Evolutionary conservation across 495 filamentous ascomycete species (phyloP), one percentile per base, ranked within the genome.

Genomic region (Hamigera avellanea): DNA sequence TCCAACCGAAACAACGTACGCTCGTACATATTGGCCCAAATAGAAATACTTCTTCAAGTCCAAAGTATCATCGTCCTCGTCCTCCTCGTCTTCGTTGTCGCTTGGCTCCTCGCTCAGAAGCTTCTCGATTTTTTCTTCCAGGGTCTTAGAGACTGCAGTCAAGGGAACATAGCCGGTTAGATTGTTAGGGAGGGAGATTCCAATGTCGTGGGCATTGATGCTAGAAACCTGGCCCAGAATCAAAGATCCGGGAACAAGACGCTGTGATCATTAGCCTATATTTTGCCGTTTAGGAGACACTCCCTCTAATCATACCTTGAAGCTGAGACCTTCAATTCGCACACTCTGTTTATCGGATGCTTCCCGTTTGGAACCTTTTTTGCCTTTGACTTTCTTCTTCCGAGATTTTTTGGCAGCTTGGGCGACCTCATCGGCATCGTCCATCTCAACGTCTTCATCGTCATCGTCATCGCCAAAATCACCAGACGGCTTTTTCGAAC

Each of bases 1-100:
- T 35, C 64, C 60, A 5, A 82, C 86, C 14, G 86, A 87, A 14
- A 76, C 71, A 19, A 95, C 85, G 49, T 76, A 85, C 19, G 83
- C 83, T 32, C 91, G 80, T 19, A 98, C 66, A 52, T 88, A 98
- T 54, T 96, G 87, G 15, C 91, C 91, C 27, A 93, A 48, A 28
- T 66, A 67, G 58, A 96, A 94, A 23, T 91, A 62, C 14, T 70
- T 54, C 33, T 80, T 70, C 19, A 93, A 56, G 29, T 89, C 75
- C 15, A 93, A 57, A 32, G 73, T 66, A 35, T 82, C 70, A 5
- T 67, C 69, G 0, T 70, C 66, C 1, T 73, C 67, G 1, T 66
- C 70, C 10, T 70, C 70, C 1, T 75, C 70, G 8, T 70, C 66
- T 8, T 73, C 63, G 1, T 56, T 49, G 15, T 69, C 59, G 5